These are phyloP conservation scores for Osmanthus fragrans DNA, from an alignment of 257 asterid species.

Conservation along the genomic window DNA sequence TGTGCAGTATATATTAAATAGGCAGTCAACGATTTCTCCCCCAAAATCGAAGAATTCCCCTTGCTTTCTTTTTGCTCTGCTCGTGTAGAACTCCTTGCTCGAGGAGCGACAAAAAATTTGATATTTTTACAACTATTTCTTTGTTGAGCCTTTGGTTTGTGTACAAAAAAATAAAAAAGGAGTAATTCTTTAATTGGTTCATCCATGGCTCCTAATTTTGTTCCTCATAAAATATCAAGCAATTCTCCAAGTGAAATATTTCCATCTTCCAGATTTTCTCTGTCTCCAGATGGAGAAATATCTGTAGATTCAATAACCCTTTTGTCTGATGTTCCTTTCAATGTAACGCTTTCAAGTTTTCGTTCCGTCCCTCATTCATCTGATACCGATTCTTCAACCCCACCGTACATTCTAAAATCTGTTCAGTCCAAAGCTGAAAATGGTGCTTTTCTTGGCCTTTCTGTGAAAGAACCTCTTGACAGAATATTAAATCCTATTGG, in stretches of 20 bases:
- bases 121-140: background rate
- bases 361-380: conserved; percentile 25
- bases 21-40: too few species aligned
- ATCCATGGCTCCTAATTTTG: conserved; percentile 34
- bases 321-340: conserved; percentile 32
- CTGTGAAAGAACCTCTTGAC: conserved; percentile 28
- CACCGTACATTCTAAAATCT: conserved; percentile 20
- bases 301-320: conserved; percentile 30
- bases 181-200: background rate
- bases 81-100: too few species aligned
- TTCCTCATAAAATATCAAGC: conserved; percentile 24
- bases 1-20: background rate
- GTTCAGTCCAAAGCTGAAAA: conserved; percentile 32
- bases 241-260: conserved; percentile 20
- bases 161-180: background rate
- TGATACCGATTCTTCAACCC: conserved; percentile 18
- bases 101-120: too few species aligned
- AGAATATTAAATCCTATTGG: conserved; percentile 42
- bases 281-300: conserved; percentile 26
- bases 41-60: background rate
- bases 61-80: background rate
- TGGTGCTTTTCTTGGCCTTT: conserved; percentile 42
- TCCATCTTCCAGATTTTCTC: conserved; percentile 26
- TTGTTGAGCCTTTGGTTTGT: background rate
- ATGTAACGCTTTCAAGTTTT: conserved; percentile 28